Evolutionary conservation across 129 eudicot species (phyloP).

Genomic region (Silybum marianum): DNA sequence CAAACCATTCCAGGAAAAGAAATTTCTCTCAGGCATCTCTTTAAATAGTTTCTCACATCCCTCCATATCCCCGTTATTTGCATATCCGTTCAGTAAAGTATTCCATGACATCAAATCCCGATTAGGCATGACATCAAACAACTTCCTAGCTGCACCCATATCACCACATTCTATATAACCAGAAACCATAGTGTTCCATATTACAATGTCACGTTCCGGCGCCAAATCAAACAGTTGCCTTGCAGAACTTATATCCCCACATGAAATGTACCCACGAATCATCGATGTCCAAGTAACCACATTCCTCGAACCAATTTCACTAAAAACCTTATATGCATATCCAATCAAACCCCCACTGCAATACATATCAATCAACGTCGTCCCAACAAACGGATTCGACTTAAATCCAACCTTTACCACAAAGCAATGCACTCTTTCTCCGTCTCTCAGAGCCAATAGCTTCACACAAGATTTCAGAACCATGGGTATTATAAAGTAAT

Average conservation of each 20-base stretch:
- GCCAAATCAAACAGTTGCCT: constrained; percentile 62
- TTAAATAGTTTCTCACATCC: constrained; percentile 59
- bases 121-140: constrained; percentile 61
- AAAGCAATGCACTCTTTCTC: constrained; percentile 59
- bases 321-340: constrained; percentile 51
- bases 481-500: constrained; percentile 66
- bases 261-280: constrained; percentile 51
- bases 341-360: constrained; percentile 44
- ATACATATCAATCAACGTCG: constrained; percentile 70
- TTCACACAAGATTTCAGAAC: constrained; percentile 68
- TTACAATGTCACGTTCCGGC: constrained; percentile 68
- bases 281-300: constrained; percentile 77
- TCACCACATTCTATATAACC: constrained; percentile 56
- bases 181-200: constrained; percentile 79
- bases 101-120: constrained; percentile 77
- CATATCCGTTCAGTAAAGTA: constrained; percentile 69
- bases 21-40: constrained; percentile 63
- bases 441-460: constrained; percentile 45
- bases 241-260: constrained; percentile 43
- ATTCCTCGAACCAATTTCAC: constrained; percentile 64
- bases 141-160: constrained; percentile 55
- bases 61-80: constrained; percentile 61
- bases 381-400: constrained; percentile 65
- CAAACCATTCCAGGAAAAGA: constrained; percentile 80
- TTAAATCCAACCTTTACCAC: constrained; percentile 60